Base-by-base conservation (phyloP, 345 rosid species). In the Rhizophora apiculata region DNA sequence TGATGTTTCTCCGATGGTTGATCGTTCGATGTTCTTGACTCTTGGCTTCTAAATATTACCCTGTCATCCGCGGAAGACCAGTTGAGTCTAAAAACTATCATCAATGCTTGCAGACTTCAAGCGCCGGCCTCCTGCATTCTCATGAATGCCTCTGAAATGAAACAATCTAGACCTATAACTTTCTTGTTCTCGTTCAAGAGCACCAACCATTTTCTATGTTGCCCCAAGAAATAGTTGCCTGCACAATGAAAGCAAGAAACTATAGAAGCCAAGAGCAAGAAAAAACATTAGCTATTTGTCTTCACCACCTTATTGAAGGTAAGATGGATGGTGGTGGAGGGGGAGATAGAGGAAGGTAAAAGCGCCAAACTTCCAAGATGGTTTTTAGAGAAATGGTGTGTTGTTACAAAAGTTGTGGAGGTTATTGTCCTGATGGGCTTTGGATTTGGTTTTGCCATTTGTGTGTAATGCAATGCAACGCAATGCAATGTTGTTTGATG, bases 61-160 rank as follows among this genome's bases (percentile, higher is more conserved):
- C 29, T 51, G n/a, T 82, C 93, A 29, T 78, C 80, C 46, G 4
- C 27, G 8, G 73, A 60, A 51, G 71, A 53, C 26, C 75, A 87
- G 6, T 69, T 85, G 8, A 55, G 70, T 20, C 74, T 55, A 53
- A 76, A n/a, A 69, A 53, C 81, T 79, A 1, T 36, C 71, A 49
- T 84, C 90, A 3, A 68, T 31, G 79, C 85, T 82, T 71, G 72
- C 54, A 67, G 85, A 85, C 76, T 85, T 90, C 20, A 67, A 71
- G 29, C 84, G 85, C 6, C 26, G 43, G 49, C 56, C 80, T 4
- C 70, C 78, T 20, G 70, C 53, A 65, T 55, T 76, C 5, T 82
- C 92, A 66, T 60, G 55, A 86, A 79, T 74, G 62, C 79, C 96
- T 69, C 68, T 76, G 80, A 89, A 91, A 81, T 84, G 78, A 72